phyloP scores from a whole-genome alignment of 441 rosid species.

The Hypseocharis bilobata region DNA sequence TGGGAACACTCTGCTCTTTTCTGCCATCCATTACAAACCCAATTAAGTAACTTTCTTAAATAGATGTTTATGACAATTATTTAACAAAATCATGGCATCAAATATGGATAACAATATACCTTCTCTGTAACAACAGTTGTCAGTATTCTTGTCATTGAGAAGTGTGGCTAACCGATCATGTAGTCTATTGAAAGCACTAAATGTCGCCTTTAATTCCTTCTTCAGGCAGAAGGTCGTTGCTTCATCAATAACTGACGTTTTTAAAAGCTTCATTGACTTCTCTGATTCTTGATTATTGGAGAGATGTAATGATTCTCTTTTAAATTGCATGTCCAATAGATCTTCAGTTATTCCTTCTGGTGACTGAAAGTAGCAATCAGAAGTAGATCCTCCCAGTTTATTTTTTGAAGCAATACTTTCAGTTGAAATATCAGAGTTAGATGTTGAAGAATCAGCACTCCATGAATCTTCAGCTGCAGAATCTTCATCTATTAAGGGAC shows the following conservation, averaged over 20 bases:
- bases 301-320: conserved; percentile 22
- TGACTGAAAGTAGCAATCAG: conserved; percentile 17
- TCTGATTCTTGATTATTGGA: conserved; percentile 25
- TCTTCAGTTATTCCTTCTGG: conserved; percentile 18
- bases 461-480: conserved; percentile 35
- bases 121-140: conserved; percentile 23
- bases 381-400: conserved; percentile 20
- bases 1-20: conserved; percentile 24
- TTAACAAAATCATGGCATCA: conserved; percentile 10
- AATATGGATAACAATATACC: conserved; percentile 33
- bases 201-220: conserved; percentile 41
- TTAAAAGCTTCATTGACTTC: conserved; percentile 6
- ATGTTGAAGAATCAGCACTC: conserved; percentile 49
- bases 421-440: conserved; percentile 42
- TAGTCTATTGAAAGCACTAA: conserved; percentile 34
- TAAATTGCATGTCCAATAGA: conserved; percentile 20
- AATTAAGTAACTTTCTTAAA: conserved; percentile 18
- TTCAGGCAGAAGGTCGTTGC: conserved; percentile 28
- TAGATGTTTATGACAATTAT: conserved; percentile 13
- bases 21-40: conserved; percentile 35
- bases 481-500: conserved; percentile 31
- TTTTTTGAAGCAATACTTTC: conserved; percentile 27
- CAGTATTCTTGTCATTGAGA: conserved; percentile 23
- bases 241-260: conserved; percentile 18
- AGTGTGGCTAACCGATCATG: conserved; percentile 27